Percentiles rank a stretch among this genome's conserved stretches.
phyloP scores from a whole-genome alignment of 176 grass and related monocot genomes.

The Saccharum spontaneum region DNA sequence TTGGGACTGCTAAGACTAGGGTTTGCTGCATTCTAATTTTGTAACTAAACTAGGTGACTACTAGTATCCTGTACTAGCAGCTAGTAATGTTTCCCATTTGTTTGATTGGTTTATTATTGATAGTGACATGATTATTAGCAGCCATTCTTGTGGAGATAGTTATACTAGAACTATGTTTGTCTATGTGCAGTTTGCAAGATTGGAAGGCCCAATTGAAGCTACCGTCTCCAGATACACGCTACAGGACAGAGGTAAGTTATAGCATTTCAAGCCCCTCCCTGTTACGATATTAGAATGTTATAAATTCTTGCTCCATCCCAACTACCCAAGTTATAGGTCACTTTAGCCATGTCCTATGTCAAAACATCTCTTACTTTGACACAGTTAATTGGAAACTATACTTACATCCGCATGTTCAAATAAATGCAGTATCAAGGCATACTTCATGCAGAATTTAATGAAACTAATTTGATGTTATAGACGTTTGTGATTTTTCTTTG shows the following conservation, averaged over 20 bases:
- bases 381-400: neutral
- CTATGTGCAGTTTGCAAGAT: slow-evolving; percentile 74
- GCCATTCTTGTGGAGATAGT: neutral
- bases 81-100: neutral
- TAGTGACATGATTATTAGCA: slow-evolving; percentile 10
- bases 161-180: slow-evolving; percentile 19
- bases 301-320: neutral
- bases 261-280: neutral
- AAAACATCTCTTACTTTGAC: neutral
- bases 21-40: slow-evolving; percentile 19
- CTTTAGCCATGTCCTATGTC: neutral
- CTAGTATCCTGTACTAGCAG: neutral
- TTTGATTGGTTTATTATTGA: neutral
- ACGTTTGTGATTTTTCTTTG: neutral
- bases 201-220: slow-evolving; percentile 93
- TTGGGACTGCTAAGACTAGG: neutral
- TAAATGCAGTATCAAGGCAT: neutral
- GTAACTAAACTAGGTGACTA: neutral
- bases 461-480: neutral
- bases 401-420: neutral
- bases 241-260: slow-evolving; percentile 78
- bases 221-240: slow-evolving; percentile 76
- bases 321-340: neutral
- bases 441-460: neutral
- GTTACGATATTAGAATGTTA: neutral